phyloP scores from a whole-genome alignment of 83 land plant species.

The Isoetes engelmannii region DNA sequence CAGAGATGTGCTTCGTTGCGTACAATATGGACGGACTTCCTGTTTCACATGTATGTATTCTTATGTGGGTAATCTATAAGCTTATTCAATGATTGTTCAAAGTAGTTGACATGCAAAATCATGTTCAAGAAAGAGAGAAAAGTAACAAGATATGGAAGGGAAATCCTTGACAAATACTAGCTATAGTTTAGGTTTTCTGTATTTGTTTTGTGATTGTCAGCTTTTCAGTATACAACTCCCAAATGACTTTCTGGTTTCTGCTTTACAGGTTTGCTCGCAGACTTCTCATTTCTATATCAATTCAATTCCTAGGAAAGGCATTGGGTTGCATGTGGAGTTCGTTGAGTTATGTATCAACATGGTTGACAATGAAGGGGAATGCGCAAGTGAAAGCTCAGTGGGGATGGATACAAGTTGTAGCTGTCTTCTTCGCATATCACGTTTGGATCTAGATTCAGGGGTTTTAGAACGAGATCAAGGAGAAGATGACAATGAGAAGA shows the following conservation, averaged over 20 bases:
- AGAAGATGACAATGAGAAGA: conserved; percentile 28
- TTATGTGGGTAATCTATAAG: not conserved
- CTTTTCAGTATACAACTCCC: not conserved
- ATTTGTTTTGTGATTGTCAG: no score
- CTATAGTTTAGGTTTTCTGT: no score
- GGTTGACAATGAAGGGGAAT: conserved; percentile 63
- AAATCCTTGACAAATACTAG: no score
- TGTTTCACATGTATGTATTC: conserved; percentile 59
- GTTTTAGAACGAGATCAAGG: conserved; percentile 49
- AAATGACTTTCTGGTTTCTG: conserved; percentile 7
- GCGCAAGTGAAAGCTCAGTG: conserved; percentile 48
- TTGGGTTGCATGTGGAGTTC: conserved; percentile 65
- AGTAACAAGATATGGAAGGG: no score
- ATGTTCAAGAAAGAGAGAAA: no score
- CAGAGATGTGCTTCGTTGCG: conserved; percentile 71
- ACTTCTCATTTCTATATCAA: conserved; percentile 83
- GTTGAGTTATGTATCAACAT: conserved; percentile 69
- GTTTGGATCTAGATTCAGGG: conserved; percentile 72
- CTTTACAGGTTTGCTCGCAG: conserved; percentile 69
- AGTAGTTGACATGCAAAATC: no score
- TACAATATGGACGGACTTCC: conserved; percentile 55
- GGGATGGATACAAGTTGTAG: conserved; percentile 64
- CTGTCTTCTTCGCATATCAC: conserved; percentile 63
- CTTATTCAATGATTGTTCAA: no score
- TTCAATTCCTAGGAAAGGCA: conserved; percentile 48